Evolutionary conservation across 148 eudicot genomes (phyloP).

Genomic region (Linanthus parryae): DNA sequence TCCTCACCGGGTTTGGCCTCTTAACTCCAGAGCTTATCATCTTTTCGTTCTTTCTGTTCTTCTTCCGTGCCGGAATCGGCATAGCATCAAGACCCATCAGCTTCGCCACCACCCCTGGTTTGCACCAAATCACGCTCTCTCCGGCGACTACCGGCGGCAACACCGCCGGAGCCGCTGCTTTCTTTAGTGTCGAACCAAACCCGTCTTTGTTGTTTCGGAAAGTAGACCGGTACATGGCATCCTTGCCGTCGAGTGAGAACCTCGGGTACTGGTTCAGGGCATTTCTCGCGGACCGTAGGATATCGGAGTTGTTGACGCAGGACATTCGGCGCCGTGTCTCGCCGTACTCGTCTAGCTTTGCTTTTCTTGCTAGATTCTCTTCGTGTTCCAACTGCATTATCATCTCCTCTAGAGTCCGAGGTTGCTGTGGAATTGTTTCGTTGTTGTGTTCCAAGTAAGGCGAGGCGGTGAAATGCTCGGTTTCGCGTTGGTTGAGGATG

Average conservation of each 20-base stretch:
- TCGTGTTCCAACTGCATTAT: conserved; percentile 71
- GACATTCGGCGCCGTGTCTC: conserved; percentile 67
- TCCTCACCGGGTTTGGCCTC: conserved; percentile 35
- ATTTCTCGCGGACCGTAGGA: conserved; percentile 67
- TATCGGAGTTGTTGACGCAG: conserved; percentile 81
- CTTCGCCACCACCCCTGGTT: conserved; percentile 76
- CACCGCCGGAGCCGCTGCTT: conserved; percentile 3
- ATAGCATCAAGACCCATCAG: conserved; percentile 90
- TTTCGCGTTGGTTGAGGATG: conserved; percentile 40
- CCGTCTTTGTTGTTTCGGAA: conserved; percentile 32
- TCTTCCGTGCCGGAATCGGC: conserved; percentile 51
- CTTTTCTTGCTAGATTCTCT: conserved; percentile 55
- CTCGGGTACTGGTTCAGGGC: conserved; percentile 88
- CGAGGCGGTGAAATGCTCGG: conserved; percentile 12
- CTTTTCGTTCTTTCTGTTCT: conserved; percentile 22
- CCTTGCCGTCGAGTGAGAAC: conserved; percentile 88
- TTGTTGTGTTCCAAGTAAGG: conserved; percentile 16
- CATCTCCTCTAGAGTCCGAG: conserved; percentile 81
- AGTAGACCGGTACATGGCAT: conserved; percentile 70
- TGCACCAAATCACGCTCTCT: conserved; percentile 89
- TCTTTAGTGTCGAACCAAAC: conserved; percentile 14
- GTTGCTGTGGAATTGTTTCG: conserved; percentile 26
- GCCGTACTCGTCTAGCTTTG: conserved; percentile 18
- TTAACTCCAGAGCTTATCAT: conserved; percentile 22
- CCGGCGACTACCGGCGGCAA: conserved; percentile 58